These are phyloP conservation scores for Talaromyces proteolyticus DNA, from an alignment of 495 filamentous ascomycete genomes.

Conservation along the genomic window DNA sequence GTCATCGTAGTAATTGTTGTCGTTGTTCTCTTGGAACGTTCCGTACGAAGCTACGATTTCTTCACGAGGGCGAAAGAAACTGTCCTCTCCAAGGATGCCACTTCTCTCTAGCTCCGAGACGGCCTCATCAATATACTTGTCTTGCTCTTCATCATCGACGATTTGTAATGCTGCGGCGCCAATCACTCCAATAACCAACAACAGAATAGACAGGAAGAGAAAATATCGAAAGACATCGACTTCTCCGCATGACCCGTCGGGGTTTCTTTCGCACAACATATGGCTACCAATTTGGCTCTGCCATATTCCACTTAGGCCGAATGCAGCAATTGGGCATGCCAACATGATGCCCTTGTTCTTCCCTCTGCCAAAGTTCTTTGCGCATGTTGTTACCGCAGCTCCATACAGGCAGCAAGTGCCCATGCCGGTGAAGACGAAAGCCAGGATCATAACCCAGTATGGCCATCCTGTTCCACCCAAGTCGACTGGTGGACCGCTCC, in stretches of 20 bases:
- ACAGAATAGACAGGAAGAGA: constrained; percentile 64
- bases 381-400: constrained; percentile 81
- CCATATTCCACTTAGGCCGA: constrained; percentile 93
- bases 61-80: constrained; percentile 47
- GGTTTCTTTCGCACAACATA: constrained; percentile 59
- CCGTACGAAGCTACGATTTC: constrained; percentile 45
- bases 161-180: constrained; percentile 68
- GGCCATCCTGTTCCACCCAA: constrained; percentile 60
- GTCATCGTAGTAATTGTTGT: constrained; percentile 18
- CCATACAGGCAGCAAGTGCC: constrained; percentile 86
- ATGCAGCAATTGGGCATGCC: constrained; percentile 84
- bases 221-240: constrained; percentile 86
- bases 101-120: constrained; percentile 80
- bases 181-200: constrained; percentile 64
- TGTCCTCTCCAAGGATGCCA: constrained; percentile 69
- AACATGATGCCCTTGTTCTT: constrained; percentile 85
- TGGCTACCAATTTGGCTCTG: constrained; percentile 81
- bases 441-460: constrained; percentile 75
- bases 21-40: constrained; percentile 30
- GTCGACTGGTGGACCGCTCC: constrained; percentile 49
- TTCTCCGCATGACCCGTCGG: constrained; percentile 63
- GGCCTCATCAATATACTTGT: constrained; percentile 77
- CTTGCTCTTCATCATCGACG: constrained; percentile 51
- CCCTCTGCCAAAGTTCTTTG: constrained; percentile 92
- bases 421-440: constrained; percentile 74